These are phyloP conservation scores for Elongisporangium prolatum DNA, from an alignment of 352 stramenopile genomes.

Conservation along the genomic window DNA sequence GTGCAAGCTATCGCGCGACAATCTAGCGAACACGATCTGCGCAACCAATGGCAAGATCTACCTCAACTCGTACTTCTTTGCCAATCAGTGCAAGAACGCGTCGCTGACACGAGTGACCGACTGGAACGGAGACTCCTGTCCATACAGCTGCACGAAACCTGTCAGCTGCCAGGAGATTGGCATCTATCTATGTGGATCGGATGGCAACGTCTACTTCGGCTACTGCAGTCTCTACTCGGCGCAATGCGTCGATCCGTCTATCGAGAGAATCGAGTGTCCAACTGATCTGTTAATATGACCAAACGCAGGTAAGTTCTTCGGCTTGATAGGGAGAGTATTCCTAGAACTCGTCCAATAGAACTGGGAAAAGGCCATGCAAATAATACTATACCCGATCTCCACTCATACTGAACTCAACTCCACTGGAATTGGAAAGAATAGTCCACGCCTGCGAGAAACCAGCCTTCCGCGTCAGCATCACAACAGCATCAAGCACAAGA, in stretches of 20 bases:
- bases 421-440: background rate
- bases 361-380: no score
- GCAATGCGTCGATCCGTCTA: slow-evolving; percentile 18
- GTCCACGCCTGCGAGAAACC: background rate
- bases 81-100: slow-evolving; percentile 20
- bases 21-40: slow-evolving; percentile 7
- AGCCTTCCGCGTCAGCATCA: no score
- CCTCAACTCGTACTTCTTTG: slow-evolving; percentile 24
- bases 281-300: background rate
- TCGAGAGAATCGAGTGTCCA: slow-evolving; percentile 10
- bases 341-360: no score
- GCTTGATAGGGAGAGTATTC: no score
- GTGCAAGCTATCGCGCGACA: no score
- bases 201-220: slow-evolving; percentile 31
- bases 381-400: no score
- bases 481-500: background rate
- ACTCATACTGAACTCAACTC: background rate
- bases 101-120: slow-evolving; percentile 10
- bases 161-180: slow-evolving; percentile 26
- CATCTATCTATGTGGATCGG: slow-evolving; percentile 22
- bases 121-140: slow-evolving; percentile 27
- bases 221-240: slow-evolving; percentile 27
- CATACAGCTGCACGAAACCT: slow-evolving; percentile 19
- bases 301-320: no score
- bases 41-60: slow-evolving; percentile 26